phyloP scores from a whole-genome alignment of 169 alveolate genomes.

The Eimeria tenella region DNA sequence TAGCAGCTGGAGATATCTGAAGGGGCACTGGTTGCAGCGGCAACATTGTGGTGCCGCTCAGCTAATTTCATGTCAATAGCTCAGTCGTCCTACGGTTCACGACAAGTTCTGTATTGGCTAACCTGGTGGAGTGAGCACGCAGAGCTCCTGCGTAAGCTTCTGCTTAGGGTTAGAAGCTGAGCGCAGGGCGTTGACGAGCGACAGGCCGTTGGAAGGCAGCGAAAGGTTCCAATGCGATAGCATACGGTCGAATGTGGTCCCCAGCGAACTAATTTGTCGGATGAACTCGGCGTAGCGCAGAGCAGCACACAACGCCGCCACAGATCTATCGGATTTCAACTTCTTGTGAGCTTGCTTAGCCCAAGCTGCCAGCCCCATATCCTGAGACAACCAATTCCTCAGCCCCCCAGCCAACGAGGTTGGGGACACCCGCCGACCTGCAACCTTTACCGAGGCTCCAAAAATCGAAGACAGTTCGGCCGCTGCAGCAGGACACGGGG shows the following conservation, averaged over 20 bases:
- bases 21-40: not conserved
- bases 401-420: slow-evolving; percentile 50
- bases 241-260: slow-evolving; percentile 11
- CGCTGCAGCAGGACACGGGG: slow-evolving; percentile 11
- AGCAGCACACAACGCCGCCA: slow-evolving; percentile 54
- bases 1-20: not conserved
- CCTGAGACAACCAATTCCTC: slow-evolving; percentile 45
- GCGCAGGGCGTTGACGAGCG: slow-evolving; percentile 60
- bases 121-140: slow-evolving; percentile 55
- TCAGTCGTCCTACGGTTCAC: no score
- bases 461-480: slow-evolving; percentile 42
- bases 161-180: not conserved
- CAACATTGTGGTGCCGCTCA: no score
- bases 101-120: not conserved
- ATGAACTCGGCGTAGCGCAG: slow-evolving; percentile 41
- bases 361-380: slow-evolving; percentile 44
- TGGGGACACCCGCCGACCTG: slow-evolving; percentile 19
- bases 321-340: slow-evolving; percentile 2
- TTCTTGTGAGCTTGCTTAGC: slow-evolving; percentile 25
- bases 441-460: slow-evolving; percentile 12
- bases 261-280: slow-evolving; percentile 26
- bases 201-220: slow-evolving; percentile 20
- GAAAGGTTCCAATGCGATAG: slow-evolving; percentile 30
- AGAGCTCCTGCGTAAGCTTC: slow-evolving; percentile 30
- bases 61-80: no score